Percentiles rank a stretch among this genome's conserved stretches.
phyloP scores from a whole-genome alignment of 306 rosid genomes.

The Cucumis hystrix region DNA sequence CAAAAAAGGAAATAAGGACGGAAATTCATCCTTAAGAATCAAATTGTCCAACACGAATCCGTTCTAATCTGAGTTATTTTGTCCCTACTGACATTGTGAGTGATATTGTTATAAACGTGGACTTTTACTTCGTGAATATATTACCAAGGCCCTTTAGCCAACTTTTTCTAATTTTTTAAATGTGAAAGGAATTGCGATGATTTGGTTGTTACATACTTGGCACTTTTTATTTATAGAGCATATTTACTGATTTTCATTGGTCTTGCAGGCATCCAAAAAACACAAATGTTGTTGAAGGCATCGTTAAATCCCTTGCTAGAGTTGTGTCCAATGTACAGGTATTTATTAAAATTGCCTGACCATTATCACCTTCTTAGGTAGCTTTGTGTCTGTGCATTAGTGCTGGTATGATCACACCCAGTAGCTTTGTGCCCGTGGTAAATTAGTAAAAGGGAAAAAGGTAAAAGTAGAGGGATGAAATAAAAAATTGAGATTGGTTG shows the following conservation, averaged over 20 bases:
- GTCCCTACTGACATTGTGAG: too few species aligned
- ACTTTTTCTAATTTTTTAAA: neutral
- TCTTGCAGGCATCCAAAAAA: conserved; percentile 74
- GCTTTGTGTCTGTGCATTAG: neutral
- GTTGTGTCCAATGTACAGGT: conserved; percentile 86
- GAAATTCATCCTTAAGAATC: too few species aligned
- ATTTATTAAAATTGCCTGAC: neutral
- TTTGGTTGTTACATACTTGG: neutral
- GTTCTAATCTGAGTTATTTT: too few species aligned
- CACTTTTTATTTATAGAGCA: neutral
- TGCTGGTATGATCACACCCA: too few species aligned
- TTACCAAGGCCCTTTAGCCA: too few species aligned
- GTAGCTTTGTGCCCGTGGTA: neutral
- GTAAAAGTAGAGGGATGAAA: neutral
- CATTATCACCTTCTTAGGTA: neutral
- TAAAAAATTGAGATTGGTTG: neutral
- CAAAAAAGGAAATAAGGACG: too few species aligned
- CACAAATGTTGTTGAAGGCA: conserved; percentile 92
- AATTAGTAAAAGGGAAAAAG: neutral
- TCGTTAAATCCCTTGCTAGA: conserved; percentile 91
- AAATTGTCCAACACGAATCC: too few species aligned
- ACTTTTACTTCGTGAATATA: too few species aligned
- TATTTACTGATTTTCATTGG: conserved; percentile 10
- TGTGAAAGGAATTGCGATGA: neutral
- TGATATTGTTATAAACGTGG: too few species aligned